phyloP scores from a whole-genome alignment of 2,329 filamentous ascomycete species.

The Scedosporium apiospermum region DNA sequence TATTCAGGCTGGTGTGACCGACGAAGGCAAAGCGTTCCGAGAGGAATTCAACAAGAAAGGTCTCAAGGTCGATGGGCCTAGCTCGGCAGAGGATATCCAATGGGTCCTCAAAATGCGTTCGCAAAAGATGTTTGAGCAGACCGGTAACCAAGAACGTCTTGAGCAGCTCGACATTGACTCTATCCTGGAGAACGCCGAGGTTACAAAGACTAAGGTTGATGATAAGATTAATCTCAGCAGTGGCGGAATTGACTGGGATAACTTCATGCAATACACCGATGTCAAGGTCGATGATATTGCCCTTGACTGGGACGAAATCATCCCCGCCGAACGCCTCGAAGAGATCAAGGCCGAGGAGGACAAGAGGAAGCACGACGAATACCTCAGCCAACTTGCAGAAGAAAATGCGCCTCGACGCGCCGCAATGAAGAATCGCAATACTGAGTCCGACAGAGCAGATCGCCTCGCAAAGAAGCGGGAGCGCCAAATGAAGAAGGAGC shows the following conservation, averaged over 20 bases:
- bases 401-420: slow-evolving; percentile 76
- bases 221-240: slow-evolving; percentile 87
- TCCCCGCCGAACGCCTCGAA: slow-evolving; percentile 85
- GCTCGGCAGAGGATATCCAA: slow-evolving; percentile 88
- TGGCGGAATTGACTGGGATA: slow-evolving; percentile 75
- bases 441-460: slow-evolving; percentile 54
- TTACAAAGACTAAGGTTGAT: slow-evolving; percentile 92
- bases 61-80: slow-evolving; percentile 67
- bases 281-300: slow-evolving; percentile 78
- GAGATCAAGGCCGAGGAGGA: slow-evolving; percentile 85
- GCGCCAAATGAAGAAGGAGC: slow-evolving; percentile 57
- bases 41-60: slow-evolving; percentile 72
- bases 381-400: slow-evolving; percentile 72
- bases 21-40: slow-evolving; percentile 75
- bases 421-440: slow-evolving; percentile 46
- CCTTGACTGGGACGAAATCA: slow-evolving; percentile 97
- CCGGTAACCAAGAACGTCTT: slow-evolving; percentile 88
- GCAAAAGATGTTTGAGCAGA: slow-evolving; percentile 99
- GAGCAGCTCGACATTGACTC: slow-evolving; percentile 97
- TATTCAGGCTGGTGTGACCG: slow-evolving; percentile 92
- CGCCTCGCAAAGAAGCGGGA: slow-evolving; percentile 57
- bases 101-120: slow-evolving; percentile 93
- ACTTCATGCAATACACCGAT: slow-evolving; percentile 96
- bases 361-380: slow-evolving; percentile 71
- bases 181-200: slow-evolving; percentile 91